These are phyloP conservation scores for Diplodia scrobiculata DNA, from an alignment of 2,329 filamentous ascomycete genomes.

Conservation along the genomic window DNA sequence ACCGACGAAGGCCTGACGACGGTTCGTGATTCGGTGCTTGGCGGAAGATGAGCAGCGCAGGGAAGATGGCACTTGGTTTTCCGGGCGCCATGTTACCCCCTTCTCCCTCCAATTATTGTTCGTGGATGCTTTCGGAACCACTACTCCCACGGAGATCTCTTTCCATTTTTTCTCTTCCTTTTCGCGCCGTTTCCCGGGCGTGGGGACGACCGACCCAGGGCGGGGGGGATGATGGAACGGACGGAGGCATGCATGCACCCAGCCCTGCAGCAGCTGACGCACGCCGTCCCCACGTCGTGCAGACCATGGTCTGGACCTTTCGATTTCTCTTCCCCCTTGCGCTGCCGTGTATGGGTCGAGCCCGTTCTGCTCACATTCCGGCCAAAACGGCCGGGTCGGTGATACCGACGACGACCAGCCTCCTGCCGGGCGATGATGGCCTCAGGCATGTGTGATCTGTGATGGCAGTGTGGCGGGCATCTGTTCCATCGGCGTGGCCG, in stretches of 20 bases:
- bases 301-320: not conserved
- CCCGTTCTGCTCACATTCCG: not conserved
- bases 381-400: not conserved
- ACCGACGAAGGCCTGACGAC: not conserved
- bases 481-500: too few species aligned
- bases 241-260: not conserved
- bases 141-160: not conserved
- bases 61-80: not conserved
- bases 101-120: not conserved
- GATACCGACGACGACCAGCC: too few species aligned
- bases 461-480: too few species aligned
- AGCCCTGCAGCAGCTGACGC: not conserved
- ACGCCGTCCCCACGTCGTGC: not conserved
- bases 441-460: too few species aligned
- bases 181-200: not conserved
- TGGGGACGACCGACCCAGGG: not conserved
- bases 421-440: too few species aligned
- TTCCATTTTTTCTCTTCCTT: not conserved
- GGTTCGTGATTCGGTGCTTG: not conserved
- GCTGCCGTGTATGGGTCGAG: too few species aligned
- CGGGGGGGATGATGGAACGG: not conserved
- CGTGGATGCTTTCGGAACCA: not conserved
- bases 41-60: conserved; percentile 19
- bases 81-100: not conserved
- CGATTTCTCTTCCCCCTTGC: not conserved